Evolutionary conservation across 257 asterid species (phyloP).

Genomic region (Solanum etuberosum): DNA sequence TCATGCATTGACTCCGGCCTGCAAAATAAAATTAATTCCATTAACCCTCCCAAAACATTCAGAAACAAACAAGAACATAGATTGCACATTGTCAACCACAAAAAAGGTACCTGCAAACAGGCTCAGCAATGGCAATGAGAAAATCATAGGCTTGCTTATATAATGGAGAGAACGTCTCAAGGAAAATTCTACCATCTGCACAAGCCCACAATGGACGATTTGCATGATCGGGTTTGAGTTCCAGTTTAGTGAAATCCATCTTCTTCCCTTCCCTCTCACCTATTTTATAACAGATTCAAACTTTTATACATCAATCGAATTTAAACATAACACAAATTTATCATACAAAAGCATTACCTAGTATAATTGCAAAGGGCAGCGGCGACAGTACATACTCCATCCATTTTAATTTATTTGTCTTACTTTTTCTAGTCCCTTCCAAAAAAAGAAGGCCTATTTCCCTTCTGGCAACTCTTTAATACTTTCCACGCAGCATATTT

Average conservation of each 20-base stretch:
- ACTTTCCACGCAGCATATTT: background rate
- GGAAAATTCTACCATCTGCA: conserved; percentile 91
- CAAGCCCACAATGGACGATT: conserved; percentile 97
- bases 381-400: background rate
- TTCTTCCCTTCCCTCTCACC: conserved; percentile 55
- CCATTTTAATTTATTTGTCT: background rate
- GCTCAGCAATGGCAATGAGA: conserved; percentile 97
- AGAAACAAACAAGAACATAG: background rate
- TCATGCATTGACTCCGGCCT: conserved; percentile 99
- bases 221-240: conserved; percentile 79
- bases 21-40: conserved; percentile 9
- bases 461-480: background rate
- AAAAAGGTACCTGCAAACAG: conserved; percentile 71
- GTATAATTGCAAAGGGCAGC: background rate
- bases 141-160: conserved; percentile 96
- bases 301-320: background rate
- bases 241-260: conserved; percentile 82
- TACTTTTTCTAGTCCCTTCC: background rate
- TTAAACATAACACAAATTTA: background rate
- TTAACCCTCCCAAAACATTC: background rate
- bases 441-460: background rate
- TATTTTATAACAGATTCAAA: background rate
- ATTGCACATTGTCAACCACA: background rate
- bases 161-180: conserved; percentile 78
- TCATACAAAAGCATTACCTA: background rate